Percentiles rank a stretch among this genome's conserved stretches.
phyloP scores from a whole-genome alignment of 805 yeast genomes.

The Candida ulmi region DNA sequence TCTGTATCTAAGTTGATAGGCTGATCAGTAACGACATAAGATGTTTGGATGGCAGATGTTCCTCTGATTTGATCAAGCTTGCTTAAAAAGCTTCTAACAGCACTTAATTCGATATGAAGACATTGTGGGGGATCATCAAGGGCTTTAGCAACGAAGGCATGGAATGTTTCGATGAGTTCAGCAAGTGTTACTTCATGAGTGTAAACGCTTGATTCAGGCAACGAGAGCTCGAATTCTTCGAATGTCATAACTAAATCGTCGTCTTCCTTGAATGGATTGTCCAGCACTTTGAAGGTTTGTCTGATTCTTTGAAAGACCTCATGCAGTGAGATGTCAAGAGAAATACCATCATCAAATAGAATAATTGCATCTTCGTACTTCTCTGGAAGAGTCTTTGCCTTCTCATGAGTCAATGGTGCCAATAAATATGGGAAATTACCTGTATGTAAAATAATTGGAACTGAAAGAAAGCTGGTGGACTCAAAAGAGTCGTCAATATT shows the following conservation, averaged over 20 bases:
- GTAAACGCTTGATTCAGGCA: constrained; percentile 14
- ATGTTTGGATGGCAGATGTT: background rate
- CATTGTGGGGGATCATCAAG: constrained; percentile 7
- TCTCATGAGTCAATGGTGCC: constrained; percentile 11
- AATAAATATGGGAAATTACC: constrained; percentile 16
- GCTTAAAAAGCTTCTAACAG: constrained; percentile 11
- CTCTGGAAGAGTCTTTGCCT: background rate
- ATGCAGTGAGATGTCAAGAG: constrained; percentile 7
- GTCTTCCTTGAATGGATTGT: constrained; percentile 14
- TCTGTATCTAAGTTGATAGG: background rate
- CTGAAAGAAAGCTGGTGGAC: constrained; percentile 3
- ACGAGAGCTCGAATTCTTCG: constrained; percentile 13
- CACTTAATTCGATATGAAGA: constrained; percentile 9
- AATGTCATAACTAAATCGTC: constrained; percentile 16
- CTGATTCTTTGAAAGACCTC: constrained; percentile 16
- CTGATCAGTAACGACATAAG: background rate
- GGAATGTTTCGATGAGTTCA: constrained; percentile 15
- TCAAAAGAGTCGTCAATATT: background rate
- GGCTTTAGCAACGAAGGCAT: constrained; percentile 2
- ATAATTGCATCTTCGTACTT: constrained; percentile 12
- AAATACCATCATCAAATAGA: constrained; percentile 15
- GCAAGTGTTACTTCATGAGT: constrained; percentile 13
- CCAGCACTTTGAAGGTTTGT: constrained; percentile 10
- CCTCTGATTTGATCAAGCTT: constrained; percentile 10
- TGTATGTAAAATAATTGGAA: constrained; percentile 18